A percentile compares a stretch with the other conserved stretches of the same genome.
phyloP scores from a whole-genome alignment of 441 rosid species.

The Pelargonium fulgidum region DNA sequence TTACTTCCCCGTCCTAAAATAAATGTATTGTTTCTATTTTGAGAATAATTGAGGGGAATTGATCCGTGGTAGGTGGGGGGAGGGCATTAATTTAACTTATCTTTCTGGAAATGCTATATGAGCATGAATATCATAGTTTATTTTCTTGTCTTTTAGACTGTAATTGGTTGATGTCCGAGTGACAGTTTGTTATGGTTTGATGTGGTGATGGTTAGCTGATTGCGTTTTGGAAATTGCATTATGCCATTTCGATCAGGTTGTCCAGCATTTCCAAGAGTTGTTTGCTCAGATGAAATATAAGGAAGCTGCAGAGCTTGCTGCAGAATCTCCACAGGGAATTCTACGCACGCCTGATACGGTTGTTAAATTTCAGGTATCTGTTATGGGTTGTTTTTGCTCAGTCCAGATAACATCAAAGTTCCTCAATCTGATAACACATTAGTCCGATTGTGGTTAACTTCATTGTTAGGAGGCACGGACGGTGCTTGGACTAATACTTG shows the following conservation, averaged over 20 bases:
- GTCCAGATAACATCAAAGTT: too few species aligned
- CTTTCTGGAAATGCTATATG: background rate
- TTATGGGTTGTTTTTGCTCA: too few species aligned
- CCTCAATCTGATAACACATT: too few species aligned
- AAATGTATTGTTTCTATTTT: constrained; percentile 14
- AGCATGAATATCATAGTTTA: background rate
- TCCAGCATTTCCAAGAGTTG: constrained; percentile 94
- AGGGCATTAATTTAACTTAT: background rate
- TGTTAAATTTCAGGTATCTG: constrained; percentile 85
- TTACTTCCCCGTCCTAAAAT: constrained; percentile 13
- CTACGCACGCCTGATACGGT: constrained; percentile 97
- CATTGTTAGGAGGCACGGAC: too few species aligned
- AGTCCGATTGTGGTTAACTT: too few species aligned
- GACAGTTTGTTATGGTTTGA: background rate
- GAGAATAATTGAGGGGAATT: constrained; percentile 12
- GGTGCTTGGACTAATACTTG: too few species aligned
- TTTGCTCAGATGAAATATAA: constrained; percentile 98
- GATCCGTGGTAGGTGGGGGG: background rate
- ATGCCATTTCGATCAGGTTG: constrained; percentile 49
- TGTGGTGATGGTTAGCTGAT: too few species aligned
- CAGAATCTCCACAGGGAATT: constrained; percentile 98
- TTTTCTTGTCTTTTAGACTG: background rate
- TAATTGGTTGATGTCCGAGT: background rate
- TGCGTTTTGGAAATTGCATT: too few species aligned
- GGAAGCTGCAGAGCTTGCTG: constrained; percentile 99